Base-by-base conservation (phyloP, 306 rosid species). In the Citrullus colocynthis region DNA sequence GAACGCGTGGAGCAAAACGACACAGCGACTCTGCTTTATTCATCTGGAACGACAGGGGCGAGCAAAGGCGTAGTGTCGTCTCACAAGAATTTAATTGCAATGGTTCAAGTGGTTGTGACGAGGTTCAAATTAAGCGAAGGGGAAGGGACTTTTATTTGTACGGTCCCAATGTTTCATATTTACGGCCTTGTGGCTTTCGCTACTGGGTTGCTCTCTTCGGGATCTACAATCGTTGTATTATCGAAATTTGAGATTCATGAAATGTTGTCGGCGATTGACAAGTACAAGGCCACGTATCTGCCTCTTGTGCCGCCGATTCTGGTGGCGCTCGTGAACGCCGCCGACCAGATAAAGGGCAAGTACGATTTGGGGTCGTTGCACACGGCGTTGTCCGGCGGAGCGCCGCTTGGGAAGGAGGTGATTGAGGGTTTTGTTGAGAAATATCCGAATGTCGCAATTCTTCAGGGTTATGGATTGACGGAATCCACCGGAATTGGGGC, bases 51-150 rank as follows among this genome's bases (percentile, higher is more conserved):
- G 4, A 95, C 98, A 3, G 98, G 98, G 0, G 92, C 89, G 1
- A 90, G 96, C 79, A 95, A 95, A 83, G 98, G 98, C 2, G 98
- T 95, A 36, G 79, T 92, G n/a, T 88, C 96, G 0, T 92, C 98
- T 1, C 98, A 95, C 66, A 78, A 76, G 74, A 92, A 88, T 18
- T 84, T 95, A 1, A 90, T 92, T 10, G 87, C 97, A 0, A 88
- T 89, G 92, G 92, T 92, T 0, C 85, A 88, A 63, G 86, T 83
- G 17, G 83, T 90, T 0, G 51, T 83, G 1, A 78, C 83, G 45
- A 80, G 97, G 9, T 89, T 90, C 88, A 13, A 34, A 0, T 6
- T 73, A 0, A 85, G 73, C 1, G 84, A 80, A 2, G 87, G 73
- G 37, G 66, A 61, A 90, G 48, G 76, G 6, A 89, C 88, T 54